These are phyloP conservation scores for Diplotaxis tenuifolia DNA, from an alignment of 345 rosid genomes.

Conservation along the genomic window DNA sequence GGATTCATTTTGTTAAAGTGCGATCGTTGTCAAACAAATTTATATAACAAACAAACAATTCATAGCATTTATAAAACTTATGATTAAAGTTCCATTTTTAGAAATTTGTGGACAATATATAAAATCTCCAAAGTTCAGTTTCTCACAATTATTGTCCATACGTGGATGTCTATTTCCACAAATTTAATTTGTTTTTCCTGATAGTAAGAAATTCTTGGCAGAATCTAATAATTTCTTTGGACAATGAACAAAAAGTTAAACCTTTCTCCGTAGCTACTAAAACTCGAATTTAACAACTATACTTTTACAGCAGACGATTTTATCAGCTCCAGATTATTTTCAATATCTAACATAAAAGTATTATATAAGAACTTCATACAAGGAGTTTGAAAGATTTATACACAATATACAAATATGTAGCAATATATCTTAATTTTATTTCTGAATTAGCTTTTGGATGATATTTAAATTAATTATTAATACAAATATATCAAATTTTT, in stretches of 20 bases:
- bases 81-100: not conserved
- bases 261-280: no score
- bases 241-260: no score
- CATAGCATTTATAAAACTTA: not conserved
- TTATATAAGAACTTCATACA: no score
- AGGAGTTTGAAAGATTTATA: not conserved
- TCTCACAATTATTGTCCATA: not conserved
- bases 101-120: not conserved
- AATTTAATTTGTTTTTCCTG: no score
- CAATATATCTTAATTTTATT: not conserved
- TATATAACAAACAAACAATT: not conserved
- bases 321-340: no score
- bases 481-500: no score
- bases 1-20: not conserved
- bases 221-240: no score
- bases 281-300: no score
- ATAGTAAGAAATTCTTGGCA: no score
- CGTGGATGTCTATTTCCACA: not conserved
- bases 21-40: not conserved
- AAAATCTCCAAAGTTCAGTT: not conserved
- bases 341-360: no score
- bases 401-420: not conserved
- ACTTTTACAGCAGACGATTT: no score
- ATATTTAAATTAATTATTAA: no score
- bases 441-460: not conserved